These are phyloP conservation scores for Aureobasidium uvarum DNA, from an alignment of 2,329 filamentous ascomycete genomes.

Conservation along the genomic window DNA sequence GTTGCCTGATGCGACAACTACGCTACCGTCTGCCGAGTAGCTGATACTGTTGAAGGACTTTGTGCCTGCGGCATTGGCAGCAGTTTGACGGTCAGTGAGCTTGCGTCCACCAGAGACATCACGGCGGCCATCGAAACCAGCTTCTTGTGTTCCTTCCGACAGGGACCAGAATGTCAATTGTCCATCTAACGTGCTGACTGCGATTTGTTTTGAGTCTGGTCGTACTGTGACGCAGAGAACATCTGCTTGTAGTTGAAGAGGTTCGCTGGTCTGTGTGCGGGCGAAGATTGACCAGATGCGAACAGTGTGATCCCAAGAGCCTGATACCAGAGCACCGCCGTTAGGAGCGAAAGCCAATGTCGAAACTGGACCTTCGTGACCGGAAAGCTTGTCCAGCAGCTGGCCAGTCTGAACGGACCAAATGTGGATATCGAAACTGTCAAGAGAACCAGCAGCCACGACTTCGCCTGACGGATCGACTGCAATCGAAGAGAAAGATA, in stretches of 20 bases:
- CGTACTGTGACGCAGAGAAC: slow-evolving; percentile 82
- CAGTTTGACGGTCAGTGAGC: slow-evolving; percentile 80
- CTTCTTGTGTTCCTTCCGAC: slow-evolving; percentile 79
- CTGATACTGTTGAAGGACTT: slow-evolving; percentile 86
- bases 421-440: slow-evolving; percentile 96
- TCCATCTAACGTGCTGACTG: slow-evolving; percentile 88
- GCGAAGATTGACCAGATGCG: slow-evolving; percentile 95
- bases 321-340: slow-evolving; percentile 78
- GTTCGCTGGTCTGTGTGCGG: slow-evolving; percentile 91
- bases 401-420: slow-evolving; percentile 99
- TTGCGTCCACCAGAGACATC: slow-evolving; percentile 93
- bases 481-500: slow-evolving; percentile 91
- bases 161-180: slow-evolving; percentile 95
- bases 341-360: slow-evolving; percentile 85
- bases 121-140: slow-evolving; percentile 82
- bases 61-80: slow-evolving; percentile 84
- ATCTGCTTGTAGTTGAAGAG: slow-evolving; percentile 86
- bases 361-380: slow-evolving; percentile 91
- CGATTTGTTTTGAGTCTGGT: slow-evolving; percentile 86
- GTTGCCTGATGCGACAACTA: slow-evolving; percentile 85
- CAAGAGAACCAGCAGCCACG: slow-evolving; percentile 88
- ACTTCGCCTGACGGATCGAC: slow-evolving; percentile 98
- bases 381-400: slow-evolving; percentile 82
- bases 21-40: slow-evolving; percentile 90
- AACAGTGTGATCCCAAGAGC: slow-evolving; percentile 95